These are phyloP conservation scores for Salix koriyanagi DNA, from an alignment of 345 rosid species.

Conservation along the genomic window DNA sequence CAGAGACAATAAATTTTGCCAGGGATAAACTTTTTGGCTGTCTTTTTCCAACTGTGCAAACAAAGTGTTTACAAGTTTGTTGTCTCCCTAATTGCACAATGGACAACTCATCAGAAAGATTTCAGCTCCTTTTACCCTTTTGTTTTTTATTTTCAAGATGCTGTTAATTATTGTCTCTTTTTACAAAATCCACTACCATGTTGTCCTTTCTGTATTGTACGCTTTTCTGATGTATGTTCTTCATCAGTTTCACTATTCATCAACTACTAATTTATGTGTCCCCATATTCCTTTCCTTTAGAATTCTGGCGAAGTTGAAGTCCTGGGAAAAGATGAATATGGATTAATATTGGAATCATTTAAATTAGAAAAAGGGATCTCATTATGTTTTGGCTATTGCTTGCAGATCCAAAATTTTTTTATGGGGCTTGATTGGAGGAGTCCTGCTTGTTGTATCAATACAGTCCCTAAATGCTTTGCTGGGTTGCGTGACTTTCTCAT, in stretches of 20 bases:
- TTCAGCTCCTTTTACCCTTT: not conserved
- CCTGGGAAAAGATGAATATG: not conserved
- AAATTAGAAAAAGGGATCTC: not conserved
- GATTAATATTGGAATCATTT: constrained; percentile 2
- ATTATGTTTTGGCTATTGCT: constrained; percentile 14
- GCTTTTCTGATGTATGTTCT: not conserved
- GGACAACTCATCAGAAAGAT: not conserved
- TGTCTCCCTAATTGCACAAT: not conserved
- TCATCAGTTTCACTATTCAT: not conserved
- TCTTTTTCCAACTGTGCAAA: not conserved
- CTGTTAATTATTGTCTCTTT: not conserved
- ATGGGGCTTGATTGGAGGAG: constrained; percentile 65
- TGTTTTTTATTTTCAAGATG: not conserved
- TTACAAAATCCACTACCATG: not conserved
- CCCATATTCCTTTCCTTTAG: not conserved
- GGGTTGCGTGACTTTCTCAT: constrained; percentile 56
- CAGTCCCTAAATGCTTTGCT: constrained; percentile 54
- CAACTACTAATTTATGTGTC: not conserved
- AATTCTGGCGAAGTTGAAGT: not conserved
- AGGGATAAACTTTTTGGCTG: not conserved
- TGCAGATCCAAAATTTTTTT: constrained; percentile 57
- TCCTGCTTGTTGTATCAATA: constrained; percentile 51
- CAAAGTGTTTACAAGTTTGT: not conserved
- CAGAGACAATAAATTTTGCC: not conserved
- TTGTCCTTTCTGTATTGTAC: not conserved